Evolutionary conservation across 371 early-diverging fungal species (phyloP).

Genomic region (Zychaea mexicana): DNA sequence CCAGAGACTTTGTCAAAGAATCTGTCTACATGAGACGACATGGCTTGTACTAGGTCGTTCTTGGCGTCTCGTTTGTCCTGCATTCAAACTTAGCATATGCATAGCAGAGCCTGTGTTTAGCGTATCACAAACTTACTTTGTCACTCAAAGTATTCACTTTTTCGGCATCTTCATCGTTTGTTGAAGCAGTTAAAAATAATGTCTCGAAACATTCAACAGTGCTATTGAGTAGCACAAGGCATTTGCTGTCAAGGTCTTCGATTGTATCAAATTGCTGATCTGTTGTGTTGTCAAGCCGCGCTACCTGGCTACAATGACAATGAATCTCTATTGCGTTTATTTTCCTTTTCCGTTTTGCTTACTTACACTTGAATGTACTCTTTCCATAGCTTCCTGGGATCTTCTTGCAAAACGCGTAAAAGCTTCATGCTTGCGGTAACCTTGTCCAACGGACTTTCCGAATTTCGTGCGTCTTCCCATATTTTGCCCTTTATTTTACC

Average conservation of each 20-base stretch:
- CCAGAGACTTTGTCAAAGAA: conserved; percentile 19
- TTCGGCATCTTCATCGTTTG: conserved; percentile 4
- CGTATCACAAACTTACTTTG: background rate
- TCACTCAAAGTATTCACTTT: background rate
- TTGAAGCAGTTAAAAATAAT: conserved; percentile 15
- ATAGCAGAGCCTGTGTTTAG: background rate
- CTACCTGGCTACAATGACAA: conserved; percentile 19
- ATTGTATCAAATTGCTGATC: conserved; percentile 2
- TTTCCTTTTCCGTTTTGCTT: background rate
- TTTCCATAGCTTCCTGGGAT: conserved; percentile 41
- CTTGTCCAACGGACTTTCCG: conserved; percentile 24
- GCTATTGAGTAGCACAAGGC: conserved; percentile 28
- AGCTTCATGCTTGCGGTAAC: conserved; percentile 60
- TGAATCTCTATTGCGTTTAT: background rate
- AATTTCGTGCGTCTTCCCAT: conserved; percentile 30
- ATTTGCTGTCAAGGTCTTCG: conserved; percentile 15
- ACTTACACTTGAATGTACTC: conserved; percentile 55
- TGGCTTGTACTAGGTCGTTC: conserved; percentile 18
- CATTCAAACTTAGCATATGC: background rate
- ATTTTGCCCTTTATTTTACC: conserved; percentile 62
- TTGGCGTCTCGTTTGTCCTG: conserved; percentile 27
- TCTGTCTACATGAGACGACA: conserved; percentile 20
- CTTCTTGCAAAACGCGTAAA: conserved; percentile 63
- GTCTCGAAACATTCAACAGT: conserved; percentile 25
- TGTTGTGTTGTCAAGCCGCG: conserved; percentile 19